Conservation (phyloP, 202 grass and related monocot genomes). For the Carex arenaria region DNA sequence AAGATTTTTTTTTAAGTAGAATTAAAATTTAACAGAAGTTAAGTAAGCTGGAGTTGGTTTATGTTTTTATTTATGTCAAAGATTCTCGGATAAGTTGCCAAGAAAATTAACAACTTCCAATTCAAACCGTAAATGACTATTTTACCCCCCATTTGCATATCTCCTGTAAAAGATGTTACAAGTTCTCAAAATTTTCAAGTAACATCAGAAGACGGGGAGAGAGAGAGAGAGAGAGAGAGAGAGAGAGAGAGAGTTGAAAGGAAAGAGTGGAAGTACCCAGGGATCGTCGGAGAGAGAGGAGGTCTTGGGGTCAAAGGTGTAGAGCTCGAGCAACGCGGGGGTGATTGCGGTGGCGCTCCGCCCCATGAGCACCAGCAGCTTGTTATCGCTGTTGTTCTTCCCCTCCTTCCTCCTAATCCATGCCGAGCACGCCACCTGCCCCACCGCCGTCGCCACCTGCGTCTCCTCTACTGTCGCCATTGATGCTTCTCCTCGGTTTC, state of each 20-base stretch:
- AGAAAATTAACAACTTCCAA: neutral
- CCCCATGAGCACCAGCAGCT: constrained; percentile 39
- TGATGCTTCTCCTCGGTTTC: neutral
- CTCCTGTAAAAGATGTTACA: neutral
- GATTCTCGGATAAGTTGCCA: neutral
- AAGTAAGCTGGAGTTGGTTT: neutral
- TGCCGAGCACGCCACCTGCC: constrained; percentile 52
- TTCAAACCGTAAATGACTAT: neutral
- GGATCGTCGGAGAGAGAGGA: constrained; percentile 47
- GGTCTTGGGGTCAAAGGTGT: constrained; percentile 64
- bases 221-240: neutral
- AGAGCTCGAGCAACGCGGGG: constrained; percentile 47
- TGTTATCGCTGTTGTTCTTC: constrained; percentile 39
- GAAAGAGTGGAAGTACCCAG: constrained; percentile 29
- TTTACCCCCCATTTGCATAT: neutral
- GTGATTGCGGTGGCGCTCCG: constrained; percentile 25
- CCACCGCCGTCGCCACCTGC: neutral
- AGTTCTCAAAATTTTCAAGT: neutral
- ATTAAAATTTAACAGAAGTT: neutral
- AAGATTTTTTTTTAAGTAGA: neutral
- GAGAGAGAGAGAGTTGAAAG: neutral
- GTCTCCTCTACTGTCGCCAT: constrained; percentile 19
- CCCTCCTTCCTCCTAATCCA: constrained; percentile 78
- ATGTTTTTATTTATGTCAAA: neutral
- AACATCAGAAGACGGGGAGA: neutral